These are phyloP conservation scores for Cercospora sesami DNA, from an alignment of 2,329 filamentous ascomycete species.

Conservation along the genomic window DNA sequence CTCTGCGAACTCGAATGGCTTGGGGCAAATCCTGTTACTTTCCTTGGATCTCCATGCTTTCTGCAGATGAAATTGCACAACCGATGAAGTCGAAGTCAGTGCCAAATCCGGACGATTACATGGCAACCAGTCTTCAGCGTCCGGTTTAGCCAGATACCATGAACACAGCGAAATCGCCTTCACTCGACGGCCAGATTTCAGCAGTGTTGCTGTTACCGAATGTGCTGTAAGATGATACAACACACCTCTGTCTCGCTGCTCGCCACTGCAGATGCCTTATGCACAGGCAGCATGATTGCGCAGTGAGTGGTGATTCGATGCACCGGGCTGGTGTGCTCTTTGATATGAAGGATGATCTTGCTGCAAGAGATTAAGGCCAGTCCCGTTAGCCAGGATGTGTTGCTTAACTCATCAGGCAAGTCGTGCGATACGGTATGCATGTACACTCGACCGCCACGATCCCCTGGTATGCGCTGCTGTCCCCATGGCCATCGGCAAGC, in stretches of 20 bases:
- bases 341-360: background rate
- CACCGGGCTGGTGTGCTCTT: background rate
- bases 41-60: background rate
- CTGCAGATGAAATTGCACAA: background rate
- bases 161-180: background rate
- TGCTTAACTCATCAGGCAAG: background rate
- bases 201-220: background rate
- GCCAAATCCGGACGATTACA: background rate
- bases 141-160: background rate
- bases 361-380: background rate
- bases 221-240: background rate
- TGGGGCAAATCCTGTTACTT: background rate
- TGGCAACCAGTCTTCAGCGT: background rate
- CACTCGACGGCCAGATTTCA: background rate
- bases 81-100: background rate
- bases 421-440: background rate
- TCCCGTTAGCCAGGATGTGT: background rate
- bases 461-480: background rate
- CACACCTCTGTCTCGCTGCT: background rate
- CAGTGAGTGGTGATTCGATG: background rate
- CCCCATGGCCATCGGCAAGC: background rate
- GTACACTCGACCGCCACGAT: background rate
- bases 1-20: background rate
- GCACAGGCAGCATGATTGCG: background rate
- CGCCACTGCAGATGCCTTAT: background rate